These are phyloP conservation scores for Avena insularis DNA, from an alignment of 176 grass and related monocot genomes.

Conservation along the genomic window DNA sequence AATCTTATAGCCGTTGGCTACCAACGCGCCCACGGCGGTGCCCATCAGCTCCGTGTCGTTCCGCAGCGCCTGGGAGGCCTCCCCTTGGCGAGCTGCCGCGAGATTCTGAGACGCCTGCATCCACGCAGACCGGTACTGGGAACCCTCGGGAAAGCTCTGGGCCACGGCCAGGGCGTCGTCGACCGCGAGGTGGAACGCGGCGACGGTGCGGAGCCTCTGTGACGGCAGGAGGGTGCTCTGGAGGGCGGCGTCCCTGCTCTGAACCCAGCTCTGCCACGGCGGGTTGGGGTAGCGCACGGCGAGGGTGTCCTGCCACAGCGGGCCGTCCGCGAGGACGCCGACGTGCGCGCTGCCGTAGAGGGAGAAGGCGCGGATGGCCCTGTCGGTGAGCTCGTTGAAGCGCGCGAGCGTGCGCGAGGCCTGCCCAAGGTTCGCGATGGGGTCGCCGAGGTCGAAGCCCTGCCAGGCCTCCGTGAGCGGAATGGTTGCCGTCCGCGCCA, in stretches of 20 bases:
- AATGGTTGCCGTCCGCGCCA: neutral
- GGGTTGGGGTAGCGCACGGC: neutral
- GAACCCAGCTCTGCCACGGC: neutral
- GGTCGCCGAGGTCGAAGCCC: neutral
- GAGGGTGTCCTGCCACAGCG: neutral
- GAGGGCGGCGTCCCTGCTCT: neutral
- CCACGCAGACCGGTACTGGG: neutral
- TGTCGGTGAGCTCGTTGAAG: neutral
- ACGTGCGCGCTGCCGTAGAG: neutral
- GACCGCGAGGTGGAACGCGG: neutral
- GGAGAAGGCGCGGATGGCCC: neutral
- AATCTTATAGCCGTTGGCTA: too few species aligned
- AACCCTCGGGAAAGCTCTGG: neutral
- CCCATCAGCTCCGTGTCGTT: too few species aligned
- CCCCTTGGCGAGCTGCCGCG: neutral
- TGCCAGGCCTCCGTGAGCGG: neutral
- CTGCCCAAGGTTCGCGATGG: neutral
- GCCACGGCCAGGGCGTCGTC: neutral
- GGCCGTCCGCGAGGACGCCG: neutral
- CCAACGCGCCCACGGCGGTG: too few species aligned
- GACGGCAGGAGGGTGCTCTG: neutral
- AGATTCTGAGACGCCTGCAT: neutral
- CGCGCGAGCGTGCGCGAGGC: neutral
- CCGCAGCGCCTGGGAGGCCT: too few species aligned
- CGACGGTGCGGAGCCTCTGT: neutral